Evolutionary conservation across 768 basidiomycete genomes (phyloP).

Genomic region (Lentinus tigrinus): DNA sequence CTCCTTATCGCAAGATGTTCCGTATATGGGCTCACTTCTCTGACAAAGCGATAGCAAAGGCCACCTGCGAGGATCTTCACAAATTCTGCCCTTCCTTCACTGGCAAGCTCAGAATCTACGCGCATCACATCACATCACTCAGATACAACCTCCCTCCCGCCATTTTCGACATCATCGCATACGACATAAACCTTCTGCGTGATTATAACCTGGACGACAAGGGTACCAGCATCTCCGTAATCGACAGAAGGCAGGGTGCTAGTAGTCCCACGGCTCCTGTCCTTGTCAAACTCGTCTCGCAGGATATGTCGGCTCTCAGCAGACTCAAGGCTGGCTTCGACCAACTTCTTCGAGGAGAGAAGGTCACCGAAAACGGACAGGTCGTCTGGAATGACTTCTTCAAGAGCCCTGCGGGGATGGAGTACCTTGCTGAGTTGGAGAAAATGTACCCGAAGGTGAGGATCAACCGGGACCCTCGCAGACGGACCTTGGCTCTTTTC

Average conservation of each 20-base stretch:
- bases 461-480: slow-evolving; percentile 40
- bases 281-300: slow-evolving; percentile 48
- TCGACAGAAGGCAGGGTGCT: slow-evolving; percentile 7
- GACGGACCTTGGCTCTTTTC: slow-evolving; percentile 52
- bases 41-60: slow-evolving; percentile 49
- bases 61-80: slow-evolving; percentile 49
- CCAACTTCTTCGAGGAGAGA: slow-evolving; percentile 60
- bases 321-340: slow-evolving; percentile 61
- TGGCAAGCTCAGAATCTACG: slow-evolving; percentile 46
- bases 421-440: slow-evolving; percentile 48
- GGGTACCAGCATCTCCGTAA: slow-evolving; percentile 29
- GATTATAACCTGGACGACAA: slow-evolving; percentile 32
- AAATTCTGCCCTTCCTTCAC: slow-evolving; percentile 43
- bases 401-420: slow-evolving; percentile 35
- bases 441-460: slow-evolving; percentile 36
- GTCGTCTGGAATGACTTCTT: slow-evolving; percentile 71
- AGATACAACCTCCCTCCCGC: slow-evolving; percentile 40
- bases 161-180: slow-evolving; percentile 39
- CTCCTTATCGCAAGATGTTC: slow-evolving; percentile 49
- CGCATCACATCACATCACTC: slow-evolving; percentile 54
- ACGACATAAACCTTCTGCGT: slow-evolving; percentile 48
- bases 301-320: slow-evolving; percentile 49
- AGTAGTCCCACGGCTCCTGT: slow-evolving; percentile 23
- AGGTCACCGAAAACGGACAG: slow-evolving; percentile 48
- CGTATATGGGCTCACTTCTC: slow-evolving; percentile 58